These are phyloP conservation scores for Plectosphaerella plurivora DNA, from an alignment of 2,329 filamentous ascomycete species.

Conservation along the genomic window DNA sequence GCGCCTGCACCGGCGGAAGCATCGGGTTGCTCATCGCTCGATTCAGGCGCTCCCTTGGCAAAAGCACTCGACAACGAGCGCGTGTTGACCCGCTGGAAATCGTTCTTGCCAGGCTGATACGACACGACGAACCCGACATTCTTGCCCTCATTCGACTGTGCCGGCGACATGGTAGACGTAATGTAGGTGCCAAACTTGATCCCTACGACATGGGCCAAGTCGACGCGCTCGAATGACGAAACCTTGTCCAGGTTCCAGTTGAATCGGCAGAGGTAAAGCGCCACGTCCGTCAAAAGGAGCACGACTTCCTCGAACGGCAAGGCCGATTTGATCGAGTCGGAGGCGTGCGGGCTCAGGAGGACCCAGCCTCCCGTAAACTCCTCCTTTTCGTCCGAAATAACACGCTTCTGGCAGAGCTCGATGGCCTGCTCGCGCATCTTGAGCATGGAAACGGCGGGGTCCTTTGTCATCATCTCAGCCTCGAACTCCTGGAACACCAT, in stretches of 20 bases:
- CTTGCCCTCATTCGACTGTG: slow-evolving; percentile 70
- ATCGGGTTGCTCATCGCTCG: slow-evolving; percentile 1
- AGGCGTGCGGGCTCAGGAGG: slow-evolving; percentile 68
- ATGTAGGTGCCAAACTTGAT: slow-evolving; percentile 85
- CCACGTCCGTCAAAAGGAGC: slow-evolving; percentile 77
- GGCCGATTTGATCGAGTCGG: slow-evolving; percentile 64
- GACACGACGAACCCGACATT: slow-evolving; percentile 82
- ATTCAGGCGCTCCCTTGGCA: slow-evolving; percentile 8
- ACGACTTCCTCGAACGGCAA: slow-evolving; percentile 81
- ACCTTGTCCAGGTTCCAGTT: slow-evolving; percentile 97
- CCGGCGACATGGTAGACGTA: slow-evolving; percentile 75
- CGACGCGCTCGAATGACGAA: slow-evolving; percentile 81
- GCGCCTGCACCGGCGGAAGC: not conserved
- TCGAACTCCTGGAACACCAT: slow-evolving; percentile 93
- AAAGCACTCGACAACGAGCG: slow-evolving; percentile 63
- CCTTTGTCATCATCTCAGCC: slow-evolving; percentile 84
- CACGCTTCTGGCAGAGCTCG: slow-evolving; percentile 80
- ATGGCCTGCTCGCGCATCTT: slow-evolving; percentile 86
- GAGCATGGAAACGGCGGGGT: slow-evolving; percentile 82
- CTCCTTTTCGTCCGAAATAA: slow-evolving; percentile 77
- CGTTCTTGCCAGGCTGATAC: slow-evolving; percentile 67
- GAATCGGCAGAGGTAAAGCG: slow-evolving; percentile 84
- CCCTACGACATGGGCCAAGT: slow-evolving; percentile 65
- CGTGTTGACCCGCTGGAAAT: slow-evolving; percentile 79
- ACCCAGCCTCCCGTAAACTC: slow-evolving; percentile 90